Conservation (phyloP, 1,139 yeast species). For the Geotrichum citri-aurantii region DNA sequence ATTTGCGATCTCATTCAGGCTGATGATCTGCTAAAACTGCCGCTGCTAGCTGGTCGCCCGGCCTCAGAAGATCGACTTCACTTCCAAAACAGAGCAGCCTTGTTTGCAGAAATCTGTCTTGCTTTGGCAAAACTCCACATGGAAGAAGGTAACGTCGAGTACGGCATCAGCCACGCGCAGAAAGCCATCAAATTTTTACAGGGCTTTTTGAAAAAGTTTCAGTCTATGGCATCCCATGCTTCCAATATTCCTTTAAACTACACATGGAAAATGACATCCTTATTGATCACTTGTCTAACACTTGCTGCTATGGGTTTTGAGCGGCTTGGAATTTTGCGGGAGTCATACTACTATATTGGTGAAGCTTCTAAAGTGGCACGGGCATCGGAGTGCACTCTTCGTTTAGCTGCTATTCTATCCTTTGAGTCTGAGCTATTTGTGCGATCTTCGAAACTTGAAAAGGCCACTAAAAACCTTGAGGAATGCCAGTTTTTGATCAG, state of each 20-base stretch:
- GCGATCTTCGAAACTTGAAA: slow-evolving; percentile 23
- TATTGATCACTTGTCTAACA: slow-evolving; percentile 23
- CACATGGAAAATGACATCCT: slow-evolving; percentile 21
- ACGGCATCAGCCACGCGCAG: slow-evolving; percentile 22
- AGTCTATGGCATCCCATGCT: slow-evolving; percentile 8
- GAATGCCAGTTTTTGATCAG: slow-evolving; percentile 25
- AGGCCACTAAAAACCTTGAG: slow-evolving; percentile 23
- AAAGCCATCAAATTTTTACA: slow-evolving; percentile 22
- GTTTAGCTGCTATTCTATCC: slow-evolving; percentile 23
- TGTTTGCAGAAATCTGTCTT: slow-evolving; percentile 20
- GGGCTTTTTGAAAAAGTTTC: slow-evolving; percentile 22
- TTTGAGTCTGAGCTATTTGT: slow-evolving; percentile 26
- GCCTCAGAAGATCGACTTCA: slow-evolving; percentile 20
- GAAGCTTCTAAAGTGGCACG: slow-evolving; percentile 26
- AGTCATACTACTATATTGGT: slow-evolving; percentile 24
- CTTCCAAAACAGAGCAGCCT: slow-evolving; percentile 20
- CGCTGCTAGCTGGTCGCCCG: slow-evolving; percentile 19
- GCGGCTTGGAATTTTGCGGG: slow-evolving; percentile 24
- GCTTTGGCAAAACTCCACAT: slow-evolving; percentile 19
- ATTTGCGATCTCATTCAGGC: slow-evolving; percentile 18
- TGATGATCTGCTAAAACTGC: slow-evolving; percentile 15
- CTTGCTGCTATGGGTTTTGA: slow-evolving; percentile 25
- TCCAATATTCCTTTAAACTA: slow-evolving; percentile 4
- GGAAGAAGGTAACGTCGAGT: slow-evolving; percentile 21
- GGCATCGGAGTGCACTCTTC: slow-evolving; percentile 19